A percentile compares a stretch with the other conserved stretches of the same genome.
These are phyloP conservation scores for Pleurotus salmoneostramineus DNA, from an alignment of 768 basidiomycete species.

Conservation along the genomic window DNA sequence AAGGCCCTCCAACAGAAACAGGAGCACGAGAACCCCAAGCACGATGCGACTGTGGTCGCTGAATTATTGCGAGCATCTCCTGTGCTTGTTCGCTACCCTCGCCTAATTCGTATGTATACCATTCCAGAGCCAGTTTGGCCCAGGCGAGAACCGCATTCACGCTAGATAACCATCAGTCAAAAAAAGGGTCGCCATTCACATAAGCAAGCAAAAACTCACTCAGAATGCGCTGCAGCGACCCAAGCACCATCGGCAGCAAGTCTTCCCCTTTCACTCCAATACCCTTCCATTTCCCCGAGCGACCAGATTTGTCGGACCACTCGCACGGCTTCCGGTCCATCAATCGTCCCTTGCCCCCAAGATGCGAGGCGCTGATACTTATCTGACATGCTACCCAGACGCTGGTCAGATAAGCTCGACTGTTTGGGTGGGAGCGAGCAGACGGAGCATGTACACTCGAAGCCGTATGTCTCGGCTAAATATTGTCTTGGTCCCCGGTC, in stretches of 20 bases:
- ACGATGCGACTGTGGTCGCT: slow-evolving; percentile 35
- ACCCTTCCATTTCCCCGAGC: slow-evolving; percentile 58
- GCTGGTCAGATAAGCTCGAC: slow-evolving; percentile 47
- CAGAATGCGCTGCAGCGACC: slow-evolving; percentile 59
- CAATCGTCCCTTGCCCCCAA: slow-evolving; percentile 45
- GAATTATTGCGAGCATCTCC: slow-evolving; percentile 31
- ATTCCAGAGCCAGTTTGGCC: slow-evolving; percentile 44
- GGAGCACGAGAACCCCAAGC: slow-evolving; percentile 44
- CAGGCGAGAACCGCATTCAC: slow-evolving; percentile 41
- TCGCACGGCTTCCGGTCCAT: slow-evolving; percentile 45
- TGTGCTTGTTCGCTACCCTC: slow-evolving; percentile 43
- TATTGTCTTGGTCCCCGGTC: slow-evolving; percentile 34
- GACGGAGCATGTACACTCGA: slow-evolving; percentile 53
- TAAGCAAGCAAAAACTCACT: slow-evolving; percentile 37
- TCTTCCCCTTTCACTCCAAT: slow-evolving; percentile 61
- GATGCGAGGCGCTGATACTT: slow-evolving; percentile 40
- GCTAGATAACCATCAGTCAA: slow-evolving; percentile 25
- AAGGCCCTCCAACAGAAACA: neutral
- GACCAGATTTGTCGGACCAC: slow-evolving; percentile 50
- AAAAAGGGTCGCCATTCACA: neutral
- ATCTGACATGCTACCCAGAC: slow-evolving; percentile 41
- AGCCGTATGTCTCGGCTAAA: slow-evolving; percentile 49
- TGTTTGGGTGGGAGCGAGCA: slow-evolving; percentile 49
- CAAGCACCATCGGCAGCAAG: slow-evolving; percentile 58
- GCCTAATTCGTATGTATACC: slow-evolving; percentile 58